A percentile compares a stretch with the other conserved stretches of the same genome.
Conservation (phyloP, 768 basidiomycete genomes). For the Sarcodon aspratus region DNA sequence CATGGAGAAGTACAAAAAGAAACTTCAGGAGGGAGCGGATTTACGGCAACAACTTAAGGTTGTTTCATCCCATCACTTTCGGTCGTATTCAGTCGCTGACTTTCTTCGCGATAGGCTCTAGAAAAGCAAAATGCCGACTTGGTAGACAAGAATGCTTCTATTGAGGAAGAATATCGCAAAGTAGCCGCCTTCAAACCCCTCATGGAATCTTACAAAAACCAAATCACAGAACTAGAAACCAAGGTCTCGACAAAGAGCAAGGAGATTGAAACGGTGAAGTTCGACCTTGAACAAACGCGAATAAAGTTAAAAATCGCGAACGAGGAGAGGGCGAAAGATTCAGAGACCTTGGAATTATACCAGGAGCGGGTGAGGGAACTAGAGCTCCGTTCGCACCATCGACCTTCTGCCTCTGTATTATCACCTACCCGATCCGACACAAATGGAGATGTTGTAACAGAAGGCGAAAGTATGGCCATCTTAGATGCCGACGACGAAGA, state of each 20-base stretch:
- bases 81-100: constrained; percentile 1
- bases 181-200: constrained; percentile 78
- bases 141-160: constrained; percentile 79
- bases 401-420: constrained; percentile 16
- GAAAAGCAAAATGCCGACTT: constrained; percentile 91
- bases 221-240: constrained; percentile 71
- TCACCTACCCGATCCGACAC: constrained; percentile 3
- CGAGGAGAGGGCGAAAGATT: constrained; percentile 67
- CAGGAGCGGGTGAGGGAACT: constrained; percentile 87
- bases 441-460: constrained; percentile 20
- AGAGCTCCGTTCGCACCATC: constrained; percentile 49
- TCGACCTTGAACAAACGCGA: constrained; percentile 67
- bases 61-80: constrained; percentile 7
- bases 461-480: constrained; percentile 31
- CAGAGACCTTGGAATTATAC: constrained; percentile 78
- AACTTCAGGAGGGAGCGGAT: constrained; percentile 89
- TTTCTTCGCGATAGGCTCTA: constrained; percentile 39
- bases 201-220: constrained; percentile 86
- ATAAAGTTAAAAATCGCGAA: constrained; percentile 55
- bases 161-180: constrained; percentile 91
- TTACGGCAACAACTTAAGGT: constrained; percentile 81
- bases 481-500: constrained; percentile 32
- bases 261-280: constrained; percentile 61
- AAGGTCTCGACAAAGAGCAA: constrained; percentile 55
- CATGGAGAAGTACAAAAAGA: constrained; percentile 98